phyloP scores from a whole-genome alignment of 2,329 filamentous ascomycete genomes.

The Raffaelea albimanens region DNA sequence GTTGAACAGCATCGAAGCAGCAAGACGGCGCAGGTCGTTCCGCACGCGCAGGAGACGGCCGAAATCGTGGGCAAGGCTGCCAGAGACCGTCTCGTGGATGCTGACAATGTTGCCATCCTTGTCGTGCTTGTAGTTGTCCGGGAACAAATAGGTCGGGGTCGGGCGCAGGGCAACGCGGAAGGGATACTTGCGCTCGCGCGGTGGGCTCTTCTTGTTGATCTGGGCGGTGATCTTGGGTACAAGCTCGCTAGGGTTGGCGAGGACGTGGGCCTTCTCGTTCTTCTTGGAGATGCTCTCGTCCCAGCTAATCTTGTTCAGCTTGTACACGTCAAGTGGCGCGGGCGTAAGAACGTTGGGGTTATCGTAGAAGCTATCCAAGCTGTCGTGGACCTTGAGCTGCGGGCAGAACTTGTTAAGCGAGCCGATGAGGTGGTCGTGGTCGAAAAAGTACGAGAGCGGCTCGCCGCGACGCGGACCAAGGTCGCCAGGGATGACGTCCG shows the following conservation, averaged over 20 bases:
- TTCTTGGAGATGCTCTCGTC: neutral
- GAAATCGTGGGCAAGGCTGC: slow-evolving; percentile 22
- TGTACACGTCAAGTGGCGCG: slow-evolving; percentile 15
- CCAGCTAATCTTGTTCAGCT: slow-evolving; percentile 12
- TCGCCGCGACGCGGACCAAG: slow-evolving; percentile 19
- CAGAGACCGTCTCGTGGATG: slow-evolving; percentile 1
- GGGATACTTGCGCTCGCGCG: slow-evolving; percentile 19
- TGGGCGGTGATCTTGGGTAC: slow-evolving; percentile 15
- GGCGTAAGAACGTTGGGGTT: slow-evolving; percentile 19
- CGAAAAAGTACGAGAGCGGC: slow-evolving; percentile 25
- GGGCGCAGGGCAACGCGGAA: slow-evolving; percentile 21
- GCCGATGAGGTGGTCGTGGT: slow-evolving; percentile 20
- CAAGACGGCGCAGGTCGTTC: slow-evolving; percentile 22
- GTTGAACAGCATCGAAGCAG: slow-evolving; percentile 24
- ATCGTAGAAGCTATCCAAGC: slow-evolving; percentile 24
- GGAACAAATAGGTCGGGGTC: slow-evolving; percentile 21
- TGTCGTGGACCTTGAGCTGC: slow-evolving; percentile 25
- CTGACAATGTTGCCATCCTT: neutral
- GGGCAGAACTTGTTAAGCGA: slow-evolving; percentile 22
- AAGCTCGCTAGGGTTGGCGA: slow-evolving; percentile 15
- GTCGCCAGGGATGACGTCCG: slow-evolving; percentile 14
- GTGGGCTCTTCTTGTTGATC: slow-evolving; percentile 18
- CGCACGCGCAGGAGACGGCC: slow-evolving; percentile 28
- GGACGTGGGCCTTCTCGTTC: slow-evolving; percentile 16
- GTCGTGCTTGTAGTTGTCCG: slow-evolving; percentile 16